Conservation (phyloP, 2,329 filamentous ascomycete species). For the Tolypocladium endophyticum region DNA sequence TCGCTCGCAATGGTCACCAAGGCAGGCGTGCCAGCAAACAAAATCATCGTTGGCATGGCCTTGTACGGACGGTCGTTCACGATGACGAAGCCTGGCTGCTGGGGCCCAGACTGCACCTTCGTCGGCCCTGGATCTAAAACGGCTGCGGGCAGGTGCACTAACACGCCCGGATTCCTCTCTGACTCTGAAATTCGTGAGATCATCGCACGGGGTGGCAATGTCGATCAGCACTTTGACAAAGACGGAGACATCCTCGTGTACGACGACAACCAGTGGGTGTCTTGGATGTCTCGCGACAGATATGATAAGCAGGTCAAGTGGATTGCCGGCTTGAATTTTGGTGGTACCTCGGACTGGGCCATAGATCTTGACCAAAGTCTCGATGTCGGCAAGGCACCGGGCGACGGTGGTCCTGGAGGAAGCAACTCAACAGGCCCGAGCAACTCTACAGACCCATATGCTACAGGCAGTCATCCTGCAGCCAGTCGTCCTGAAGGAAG, state of each 20-base stretch:
- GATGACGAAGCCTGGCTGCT: conserved; percentile 19
- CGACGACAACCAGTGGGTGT: conserved; percentile 7
- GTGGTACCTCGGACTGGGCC: not conserved
- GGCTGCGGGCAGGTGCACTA: conserved; percentile 14
- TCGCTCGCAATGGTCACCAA: conserved; percentile 23
- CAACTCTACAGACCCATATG: not conserved
- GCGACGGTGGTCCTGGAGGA: not conserved
- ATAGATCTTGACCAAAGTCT: not conserved
- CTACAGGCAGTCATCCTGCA: too few relatives aligned
- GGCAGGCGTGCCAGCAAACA: conserved; percentile 17
- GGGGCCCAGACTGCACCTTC: conserved; percentile 13
- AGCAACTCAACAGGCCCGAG: not conserved
- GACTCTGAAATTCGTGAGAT: conserved; percentile 17
- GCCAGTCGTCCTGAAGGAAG: not conserved
- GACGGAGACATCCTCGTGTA: conserved; percentile 10
- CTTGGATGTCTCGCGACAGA: not conserved
- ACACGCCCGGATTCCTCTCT: conserved; percentile 19
- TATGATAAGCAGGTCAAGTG: not conserved
- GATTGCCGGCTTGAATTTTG: not conserved
- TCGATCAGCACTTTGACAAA: not conserved
- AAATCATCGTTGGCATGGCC: conserved; percentile 19
- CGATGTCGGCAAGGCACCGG: not conserved
- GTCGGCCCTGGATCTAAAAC: conserved; percentile 13
- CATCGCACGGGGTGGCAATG: not conserved
- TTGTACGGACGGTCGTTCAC: conserved; percentile 22